phyloP scores from a whole-genome alignment of 1,284 basidiomycete species.

The Golubevia sp. region DNA sequence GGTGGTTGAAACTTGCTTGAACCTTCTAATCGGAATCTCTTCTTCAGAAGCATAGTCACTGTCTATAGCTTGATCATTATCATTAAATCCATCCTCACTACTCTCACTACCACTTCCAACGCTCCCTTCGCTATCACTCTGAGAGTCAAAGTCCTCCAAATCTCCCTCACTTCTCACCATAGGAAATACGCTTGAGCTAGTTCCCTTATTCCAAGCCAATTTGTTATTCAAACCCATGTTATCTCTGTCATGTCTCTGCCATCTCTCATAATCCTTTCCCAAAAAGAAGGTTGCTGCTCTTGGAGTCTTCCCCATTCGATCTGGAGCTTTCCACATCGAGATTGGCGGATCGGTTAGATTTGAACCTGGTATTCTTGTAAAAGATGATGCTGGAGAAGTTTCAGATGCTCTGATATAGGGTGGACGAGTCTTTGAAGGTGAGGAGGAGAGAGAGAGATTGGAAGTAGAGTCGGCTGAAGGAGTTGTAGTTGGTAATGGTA shows the following conservation, averaged over 20 bases:
- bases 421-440: not conserved
- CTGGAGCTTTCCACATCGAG: too few relatives aligned
- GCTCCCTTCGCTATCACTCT: not conserved
- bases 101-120: not conserved
- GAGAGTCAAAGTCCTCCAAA: not conserved
- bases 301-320: too few relatives aligned
- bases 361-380: too few relatives aligned
- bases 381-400: not conserved
- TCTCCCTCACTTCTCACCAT: not conserved
- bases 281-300: conserved; percentile 46
- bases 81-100: not conserved
- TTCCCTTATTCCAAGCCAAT: conserved; percentile 15
- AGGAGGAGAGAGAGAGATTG: not conserved
- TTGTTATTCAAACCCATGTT: conserved; percentile 17
- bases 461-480: not conserved
- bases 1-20: not conserved
- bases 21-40: not conserved
- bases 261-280: conserved; percentile 55
- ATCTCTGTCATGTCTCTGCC: conserved; percentile 38
- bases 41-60: not conserved
- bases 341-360: too few relatives aligned
- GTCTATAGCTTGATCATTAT: not conserved
- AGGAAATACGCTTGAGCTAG: not conserved
- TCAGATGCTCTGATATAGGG: not conserved
- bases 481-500: not conserved